phyloP scores from a whole-genome alignment of 1,284 basidiomycete species.

The Ceratobasidium sp. region DNA sequence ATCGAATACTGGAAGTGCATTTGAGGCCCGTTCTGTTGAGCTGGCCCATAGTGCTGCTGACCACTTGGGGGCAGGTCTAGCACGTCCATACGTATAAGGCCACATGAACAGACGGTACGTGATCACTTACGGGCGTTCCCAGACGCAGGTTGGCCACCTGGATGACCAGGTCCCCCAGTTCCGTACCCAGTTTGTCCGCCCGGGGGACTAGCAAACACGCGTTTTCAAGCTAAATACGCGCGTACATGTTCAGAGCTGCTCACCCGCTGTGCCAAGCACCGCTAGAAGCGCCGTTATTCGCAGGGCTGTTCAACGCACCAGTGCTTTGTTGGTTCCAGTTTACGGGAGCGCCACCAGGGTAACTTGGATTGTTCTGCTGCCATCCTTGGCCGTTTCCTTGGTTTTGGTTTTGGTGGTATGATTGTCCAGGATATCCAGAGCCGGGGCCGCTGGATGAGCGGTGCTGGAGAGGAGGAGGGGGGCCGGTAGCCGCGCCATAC shows the following conservation, averaged over 20 bases:
- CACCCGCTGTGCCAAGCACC: slow-evolving; percentile 19
- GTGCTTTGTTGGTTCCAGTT: slow-evolving; percentile 13
- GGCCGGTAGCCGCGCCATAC: neutral
- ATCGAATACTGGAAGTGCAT: slow-evolving; percentile 61
- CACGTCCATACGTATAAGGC: neutral
- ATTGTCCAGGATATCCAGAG: slow-evolving; percentile 27
- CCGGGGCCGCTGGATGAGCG: slow-evolving; percentile 8
- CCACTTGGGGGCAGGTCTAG: slow-evolving; percentile 28
- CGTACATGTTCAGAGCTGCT: neutral
- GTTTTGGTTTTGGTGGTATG: slow-evolving; percentile 23
- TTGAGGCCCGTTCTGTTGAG: slow-evolving; percentile 18
- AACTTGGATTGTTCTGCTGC: slow-evolving; percentile 32
- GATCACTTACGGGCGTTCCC: slow-evolving; percentile 21
- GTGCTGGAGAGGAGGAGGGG: slow-evolving; percentile 12
- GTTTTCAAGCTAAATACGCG: neutral
- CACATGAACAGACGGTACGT: neutral
- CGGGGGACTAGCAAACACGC: slow-evolving; percentile 5
- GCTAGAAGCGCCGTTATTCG: neutral
- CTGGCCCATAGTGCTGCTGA: slow-evolving; percentile 22
- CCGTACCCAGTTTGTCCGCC: slow-evolving; percentile 34
- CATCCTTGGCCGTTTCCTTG: slow-evolving; percentile 18
- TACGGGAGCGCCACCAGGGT: slow-evolving; percentile 26
- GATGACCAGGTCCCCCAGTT: slow-evolving; percentile 29
- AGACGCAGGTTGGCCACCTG: slow-evolving; percentile 10
- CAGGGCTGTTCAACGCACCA: slow-evolving; percentile 13